Evolutionary conservation across 345 rosid species (phyloP).

Genomic region (Adansonia digitata): DNA sequence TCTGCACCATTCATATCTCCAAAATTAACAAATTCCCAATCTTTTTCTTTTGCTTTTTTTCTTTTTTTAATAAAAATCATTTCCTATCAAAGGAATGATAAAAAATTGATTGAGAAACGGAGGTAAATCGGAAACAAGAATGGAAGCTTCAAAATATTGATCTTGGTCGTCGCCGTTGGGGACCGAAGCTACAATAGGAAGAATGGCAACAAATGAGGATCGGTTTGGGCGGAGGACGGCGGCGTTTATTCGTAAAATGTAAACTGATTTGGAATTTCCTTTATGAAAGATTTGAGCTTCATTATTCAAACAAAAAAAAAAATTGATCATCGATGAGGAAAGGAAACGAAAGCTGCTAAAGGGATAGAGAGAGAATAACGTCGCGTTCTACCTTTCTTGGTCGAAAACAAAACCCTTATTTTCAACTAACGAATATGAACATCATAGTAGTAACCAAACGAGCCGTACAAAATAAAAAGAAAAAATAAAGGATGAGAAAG

Average conservation of each 20-base stretch:
- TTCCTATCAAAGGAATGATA: not conserved
- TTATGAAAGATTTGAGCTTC: no score
- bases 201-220: slow-evolving; percentile 40
- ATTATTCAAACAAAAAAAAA: no score
- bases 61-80: no score
- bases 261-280: not conserved
- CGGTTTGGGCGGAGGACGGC: slow-evolving; percentile 17
- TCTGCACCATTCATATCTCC: slow-evolving; percentile 31
- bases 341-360: not conserved
- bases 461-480: no score
- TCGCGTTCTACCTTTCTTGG: not conserved
- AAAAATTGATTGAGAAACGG: not conserved
- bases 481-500: no score
- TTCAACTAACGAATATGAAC: not conserved
- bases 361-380: not conserved
- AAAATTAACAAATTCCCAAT: not conserved
- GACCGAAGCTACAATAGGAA: slow-evolving; percentile 36
- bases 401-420: not conserved
- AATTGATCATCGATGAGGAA: no score
- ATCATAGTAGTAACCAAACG: no score
- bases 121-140: slow-evolving; percentile 60
- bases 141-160: slow-evolving; percentile 56
- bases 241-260: slow-evolving; percentile 15
- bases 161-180: slow-evolving; percentile 33
- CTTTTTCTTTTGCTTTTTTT: no score